Evolutionary conservation across 495 filamentous ascomycete genomes (phyloP).

Genomic region (Penicillium fimorum): DNA sequence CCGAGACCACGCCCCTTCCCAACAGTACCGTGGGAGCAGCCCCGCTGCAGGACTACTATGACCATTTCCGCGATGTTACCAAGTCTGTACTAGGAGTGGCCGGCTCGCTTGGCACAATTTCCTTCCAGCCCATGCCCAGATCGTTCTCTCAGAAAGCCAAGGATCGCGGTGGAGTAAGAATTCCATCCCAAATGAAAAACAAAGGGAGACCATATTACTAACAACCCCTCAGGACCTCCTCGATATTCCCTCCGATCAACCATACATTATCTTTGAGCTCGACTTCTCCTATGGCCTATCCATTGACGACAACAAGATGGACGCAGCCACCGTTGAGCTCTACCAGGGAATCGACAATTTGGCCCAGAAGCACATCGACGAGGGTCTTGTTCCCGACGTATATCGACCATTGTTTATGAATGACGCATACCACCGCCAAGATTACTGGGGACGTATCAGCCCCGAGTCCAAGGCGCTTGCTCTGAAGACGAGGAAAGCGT

Average conservation of each 20-base stretch:
- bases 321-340: constrained; percentile 47
- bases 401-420: constrained; percentile 62
- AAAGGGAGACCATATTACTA: background rate
- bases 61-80: constrained; percentile 51
- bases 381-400: constrained; percentile 47
- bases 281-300: constrained; percentile 52
- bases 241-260: constrained; percentile 48
- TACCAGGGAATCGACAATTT: constrained; percentile 33
- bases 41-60: constrained; percentile 47
- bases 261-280: constrained; percentile 57
- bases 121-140: constrained; percentile 57
- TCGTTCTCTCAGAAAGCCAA: constrained; percentile 47
- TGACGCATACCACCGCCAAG: constrained; percentile 55
- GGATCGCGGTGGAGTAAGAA: constrained; percentile 44
- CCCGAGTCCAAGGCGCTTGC: constrained; percentile 42
- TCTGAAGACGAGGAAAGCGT: constrained; percentile 42
- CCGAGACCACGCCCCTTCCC: constrained; percentile 57
- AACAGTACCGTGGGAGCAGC: constrained; percentile 36
- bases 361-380: constrained; percentile 38
- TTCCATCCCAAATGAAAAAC: background rate
- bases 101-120: constrained; percentile 50
- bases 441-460: constrained; percentile 57
- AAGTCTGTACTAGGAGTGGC: constrained; percentile 43
- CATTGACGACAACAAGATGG: constrained; percentile 45
- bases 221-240: constrained; percentile 44